phyloP scores from a whole-genome alignment of 257 asterid genomes.

The Scutellaria galericulata region DNA sequence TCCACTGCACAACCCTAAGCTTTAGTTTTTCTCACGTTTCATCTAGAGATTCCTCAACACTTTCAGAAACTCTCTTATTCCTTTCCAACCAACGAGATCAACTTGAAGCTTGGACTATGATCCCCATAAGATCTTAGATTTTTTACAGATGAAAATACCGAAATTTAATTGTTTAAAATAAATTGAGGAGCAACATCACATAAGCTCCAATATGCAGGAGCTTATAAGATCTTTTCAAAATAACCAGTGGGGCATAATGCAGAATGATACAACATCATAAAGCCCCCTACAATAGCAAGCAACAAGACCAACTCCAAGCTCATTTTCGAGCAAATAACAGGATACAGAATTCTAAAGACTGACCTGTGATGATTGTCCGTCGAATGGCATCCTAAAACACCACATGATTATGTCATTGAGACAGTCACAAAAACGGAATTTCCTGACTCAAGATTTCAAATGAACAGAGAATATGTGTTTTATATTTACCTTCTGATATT shows the following conservation, averaged over 20 bases:
- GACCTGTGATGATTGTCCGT: constrained; percentile 73
- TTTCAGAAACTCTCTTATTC: not conserved
- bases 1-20: too few species aligned
- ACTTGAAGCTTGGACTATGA: not conserved
- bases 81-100: not conserved
- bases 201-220: not conserved
- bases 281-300: not conserved
- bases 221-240: not conserved
- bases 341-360: constrained; percentile 33
- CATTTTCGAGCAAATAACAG: constrained; percentile 15
- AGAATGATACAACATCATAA: not conserved
- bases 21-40: too few species aligned
- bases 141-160: too few species aligned
- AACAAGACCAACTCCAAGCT: constrained; percentile 20
- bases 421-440: constrained; percentile 13
- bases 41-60: too few species aligned
- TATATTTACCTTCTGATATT: constrained; percentile 61
- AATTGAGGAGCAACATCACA: not conserved
- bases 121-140: not conserved
- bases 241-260: not conserved
- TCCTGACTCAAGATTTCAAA: constrained; percentile 22
- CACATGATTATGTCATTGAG: constrained; percentile 39
- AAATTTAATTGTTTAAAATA: too few species aligned
- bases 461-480: constrained; percentile 10
- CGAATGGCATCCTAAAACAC: constrained; percentile 70